phyloP scores from a whole-genome alignment of 495 filamentous ascomycete genomes.

The Hypomontagnella submonticulosa region DNA sequence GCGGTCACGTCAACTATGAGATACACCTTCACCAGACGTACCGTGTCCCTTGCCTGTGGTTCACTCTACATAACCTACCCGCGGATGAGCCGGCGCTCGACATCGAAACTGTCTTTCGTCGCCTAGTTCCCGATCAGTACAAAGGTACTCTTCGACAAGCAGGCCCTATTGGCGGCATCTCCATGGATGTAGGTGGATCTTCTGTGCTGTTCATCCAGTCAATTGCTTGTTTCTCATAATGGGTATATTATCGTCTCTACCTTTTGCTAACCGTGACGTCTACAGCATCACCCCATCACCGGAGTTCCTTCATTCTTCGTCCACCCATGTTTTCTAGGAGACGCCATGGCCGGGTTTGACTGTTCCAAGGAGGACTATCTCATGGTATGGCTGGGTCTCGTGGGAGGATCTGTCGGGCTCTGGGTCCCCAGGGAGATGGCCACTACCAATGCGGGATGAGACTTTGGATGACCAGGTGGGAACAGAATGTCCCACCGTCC shows the following conservation, averaged over 20 bases:
- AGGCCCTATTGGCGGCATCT: conserved; percentile 79
- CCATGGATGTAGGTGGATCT: conserved; percentile 72
- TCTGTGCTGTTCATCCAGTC: conserved; percentile 52
- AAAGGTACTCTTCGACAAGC: conserved; percentile 65
- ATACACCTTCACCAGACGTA: conserved; percentile 68
- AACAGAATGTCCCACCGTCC: conserved; percentile 1
- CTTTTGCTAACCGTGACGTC: conserved; percentile 56
- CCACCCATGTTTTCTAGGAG: conserved; percentile 87
- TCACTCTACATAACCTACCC: conserved; percentile 61
- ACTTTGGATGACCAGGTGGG: not conserved
- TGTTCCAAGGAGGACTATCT: conserved; percentile 74
- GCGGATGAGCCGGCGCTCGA: conserved; percentile 54
- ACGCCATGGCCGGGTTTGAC: conserved; percentile 71
- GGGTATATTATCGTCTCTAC: conserved; percentile 48
- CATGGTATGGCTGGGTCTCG: conserved; percentile 80
- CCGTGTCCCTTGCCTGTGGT: conserved; percentile 68
- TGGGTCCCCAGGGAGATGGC: conserved; percentile 71
- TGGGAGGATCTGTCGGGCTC: conserved; percentile 78
- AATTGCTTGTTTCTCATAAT: conserved; percentile 57
- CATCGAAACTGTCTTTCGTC: conserved; percentile 74
- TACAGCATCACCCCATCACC: conserved; percentile 81
- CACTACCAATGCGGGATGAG: conserved; percentile 32
- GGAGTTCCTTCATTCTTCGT: conserved; percentile 81
- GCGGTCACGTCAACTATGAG: conserved; percentile 70
- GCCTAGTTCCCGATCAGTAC: conserved; percentile 73